phyloP scores from a whole-genome alignment of 495 filamentous ascomycete genomes.

The Usnea hakonensis region DNA sequence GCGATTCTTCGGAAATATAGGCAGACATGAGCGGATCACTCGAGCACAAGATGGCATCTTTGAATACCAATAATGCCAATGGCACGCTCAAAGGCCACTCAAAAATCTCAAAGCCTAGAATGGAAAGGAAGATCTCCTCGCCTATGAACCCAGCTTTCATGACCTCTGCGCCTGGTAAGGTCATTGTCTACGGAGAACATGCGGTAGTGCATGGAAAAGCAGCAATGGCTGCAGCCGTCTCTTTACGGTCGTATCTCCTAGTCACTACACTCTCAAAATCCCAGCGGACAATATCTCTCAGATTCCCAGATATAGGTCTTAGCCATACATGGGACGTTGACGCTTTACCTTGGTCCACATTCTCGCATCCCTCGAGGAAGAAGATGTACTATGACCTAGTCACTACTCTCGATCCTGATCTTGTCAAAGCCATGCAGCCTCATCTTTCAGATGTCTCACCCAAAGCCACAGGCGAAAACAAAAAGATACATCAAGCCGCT shows the following conservation, averaged over 20 bases:
- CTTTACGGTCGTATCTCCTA: conserved; percentile 88
- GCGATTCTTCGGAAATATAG: background rate
- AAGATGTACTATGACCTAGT: conserved; percentile 88
- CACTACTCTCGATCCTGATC: conserved; percentile 71
- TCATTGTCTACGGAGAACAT: conserved; percentile 95
- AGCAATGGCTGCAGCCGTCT: conserved; percentile 89
- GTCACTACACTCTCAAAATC: conserved; percentile 87
- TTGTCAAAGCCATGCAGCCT: conserved; percentile 69
- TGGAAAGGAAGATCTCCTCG: conserved; percentile 38
- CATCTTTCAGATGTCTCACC: conserved; percentile 62
- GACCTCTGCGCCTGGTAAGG: conserved; percentile 95
- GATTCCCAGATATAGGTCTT: conserved; percentile 79
- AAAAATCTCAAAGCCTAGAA: background rate
- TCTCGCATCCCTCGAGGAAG: conserved; percentile 73
- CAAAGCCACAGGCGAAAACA: conserved; percentile 50
- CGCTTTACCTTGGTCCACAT: conserved; percentile 73
- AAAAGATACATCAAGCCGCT: conserved; percentile 72
- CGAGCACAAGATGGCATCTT: conserved; percentile 7
- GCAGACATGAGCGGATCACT: background rate
- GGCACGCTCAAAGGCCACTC: conserved; percentile 6
- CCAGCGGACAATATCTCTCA: conserved; percentile 71
- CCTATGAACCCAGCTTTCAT: conserved; percentile 79
- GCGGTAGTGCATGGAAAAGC: conserved; percentile 94
- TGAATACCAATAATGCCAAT: conserved; percentile 8
- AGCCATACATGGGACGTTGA: conserved; percentile 90